A percentile compares a stretch with the other conserved stretches of the same genome.
These are phyloP conservation scores for Penicillium diatomitis DNA, from an alignment of 495 filamentous ascomycete genomes.

Conservation along the genomic window DNA sequence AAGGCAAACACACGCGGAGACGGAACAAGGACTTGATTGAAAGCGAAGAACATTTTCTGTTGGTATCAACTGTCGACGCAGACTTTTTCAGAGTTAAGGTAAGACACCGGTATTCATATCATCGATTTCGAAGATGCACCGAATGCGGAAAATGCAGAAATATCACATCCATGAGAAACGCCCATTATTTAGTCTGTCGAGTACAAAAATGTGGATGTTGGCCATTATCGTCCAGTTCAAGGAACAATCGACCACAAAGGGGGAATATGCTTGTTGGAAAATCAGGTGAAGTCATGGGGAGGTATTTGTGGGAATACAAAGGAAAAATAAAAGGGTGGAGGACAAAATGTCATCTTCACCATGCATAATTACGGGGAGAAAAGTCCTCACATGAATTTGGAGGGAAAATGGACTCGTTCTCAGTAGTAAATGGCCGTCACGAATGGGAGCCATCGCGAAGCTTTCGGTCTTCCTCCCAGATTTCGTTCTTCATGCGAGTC, in stretches of 20 bases:
- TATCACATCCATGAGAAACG: slow-evolving; percentile 7
- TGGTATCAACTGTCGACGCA: too few relatives aligned
- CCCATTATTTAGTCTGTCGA: slow-evolving; percentile 6
- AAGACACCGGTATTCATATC: too few relatives aligned
- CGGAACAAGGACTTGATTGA: too few relatives aligned
- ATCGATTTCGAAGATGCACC: too few relatives aligned
- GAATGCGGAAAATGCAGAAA: neutral
- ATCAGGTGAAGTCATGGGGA: too few relatives aligned
- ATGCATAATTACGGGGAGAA: slow-evolving; percentile 8
- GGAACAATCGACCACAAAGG: too few relatives aligned
- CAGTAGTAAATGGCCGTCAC: slow-evolving; percentile 7
- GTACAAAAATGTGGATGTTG: neutral
- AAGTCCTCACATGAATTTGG: neutral
- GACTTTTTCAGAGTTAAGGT: too few relatives aligned
- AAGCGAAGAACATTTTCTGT: too few relatives aligned
- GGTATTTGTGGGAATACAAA: too few relatives aligned
- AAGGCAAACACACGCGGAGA: too few relatives aligned
- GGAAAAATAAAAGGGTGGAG: neutral
- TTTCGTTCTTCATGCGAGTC: slow-evolving; percentile 56
- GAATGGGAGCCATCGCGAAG: slow-evolving; percentile 16
- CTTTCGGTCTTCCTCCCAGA: slow-evolving; percentile 41
- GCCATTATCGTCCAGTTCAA: neutral
- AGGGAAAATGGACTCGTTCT: slow-evolving; percentile 3
- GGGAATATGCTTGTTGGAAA: too few relatives aligned
- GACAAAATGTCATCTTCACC: slow-evolving; percentile 1